Base-by-base conservation (phyloP, 192 early-diverging fungal species). In the Jimgerdemannia lactiflua region DNA sequence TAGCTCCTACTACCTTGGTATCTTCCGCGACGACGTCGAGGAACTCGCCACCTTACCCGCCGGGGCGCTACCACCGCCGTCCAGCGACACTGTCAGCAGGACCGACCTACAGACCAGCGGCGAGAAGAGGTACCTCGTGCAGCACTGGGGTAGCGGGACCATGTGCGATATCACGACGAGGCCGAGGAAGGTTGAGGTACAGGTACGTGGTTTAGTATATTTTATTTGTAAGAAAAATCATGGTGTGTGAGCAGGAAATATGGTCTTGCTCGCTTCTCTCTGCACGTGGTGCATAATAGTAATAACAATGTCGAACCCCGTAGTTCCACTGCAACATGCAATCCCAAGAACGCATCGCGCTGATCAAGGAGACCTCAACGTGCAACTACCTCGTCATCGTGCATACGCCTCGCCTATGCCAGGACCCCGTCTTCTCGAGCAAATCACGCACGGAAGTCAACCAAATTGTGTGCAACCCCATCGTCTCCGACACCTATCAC, bases 381-480 rank as follows among this genome's bases (percentile, higher is more conserved):
- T 96, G 95, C 82, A 77, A 84, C 43, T 96, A 96, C 70, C 80
- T 91, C 4, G 85, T 95, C 74, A 79, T 89, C 43, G 85, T 96
- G 42, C 86, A 92, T 75, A 92, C 93, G 4, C 85, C 88, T 2
- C 78, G 81, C 3, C 84, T 95, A 39, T 96, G 95, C 79, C 81
- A 74, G n/a, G 88, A 90, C 67, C 70, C 82, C 1, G 79, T 82
- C 29, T 90, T 91, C 77, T 80, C 80, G 69, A 81, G 73, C 42
- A 74, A 75, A 39, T 66, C 77, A 7, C 76, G 74, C 2, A 82
- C 85, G 42, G 73, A 76, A 9, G 83, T 88, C 65, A 80, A 91
- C 72, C 76, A 85, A 43, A 91, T 93, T 29, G 75, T 75, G 59
- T 93, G 91, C 81, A 85, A 84, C 71, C 82, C 81, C 18, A 80